Evolutionary conservation across 2,329 filamentous ascomycete species (phyloP), one percentile per base, ranked within the genome.

Genomic region (Blumeria graminis): DNA sequence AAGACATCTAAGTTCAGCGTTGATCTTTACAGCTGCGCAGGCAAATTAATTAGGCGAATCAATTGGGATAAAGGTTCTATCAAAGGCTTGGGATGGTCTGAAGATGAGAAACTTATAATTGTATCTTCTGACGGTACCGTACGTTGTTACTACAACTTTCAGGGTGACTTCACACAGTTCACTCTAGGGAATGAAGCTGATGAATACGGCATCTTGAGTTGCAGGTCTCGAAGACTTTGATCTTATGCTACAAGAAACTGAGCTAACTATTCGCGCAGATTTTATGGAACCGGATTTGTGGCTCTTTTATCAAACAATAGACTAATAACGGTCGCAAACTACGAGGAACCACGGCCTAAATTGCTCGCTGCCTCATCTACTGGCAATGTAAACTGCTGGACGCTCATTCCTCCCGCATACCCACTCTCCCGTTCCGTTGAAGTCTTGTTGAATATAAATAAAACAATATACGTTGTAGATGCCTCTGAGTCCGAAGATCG

Each of bases 111-210:
- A 66, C 75, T 98, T 51, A 72, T 98, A 3, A 84, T 95, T 0
- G 81, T 96, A 55, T 86, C 88, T 9, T 78, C 84, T 56, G 90
- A 98, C 65, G 92, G 92, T 28, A 90, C 81, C 0, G 90, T 96
- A 46, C 77, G 89, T 58, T 92, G 87, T 68, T 81, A 88, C 65
- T 81, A 88, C 67, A 86, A 92, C 65, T 72, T 98, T n/a, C 85
- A 94, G 67, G 86, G 84, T 60, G 90, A 96, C 66, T 98, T 98
- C 66, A 86, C 83, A 14, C 89, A 94, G 58, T 98, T 96, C 68
- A 89, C 86, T 0, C 74, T 98, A 0, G 92, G 90, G 56, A 83
- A 93, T 68, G 86, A 86, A 28, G 82, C 89, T 28, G 92, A 96
- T 63, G 86, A 94, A 61, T 80, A 83, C 64, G 85, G 90, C 32